These are phyloP conservation scores for Phytophthora sp. DNA, from an alignment of 352 stramenopile species.

Conservation along the genomic window DNA sequence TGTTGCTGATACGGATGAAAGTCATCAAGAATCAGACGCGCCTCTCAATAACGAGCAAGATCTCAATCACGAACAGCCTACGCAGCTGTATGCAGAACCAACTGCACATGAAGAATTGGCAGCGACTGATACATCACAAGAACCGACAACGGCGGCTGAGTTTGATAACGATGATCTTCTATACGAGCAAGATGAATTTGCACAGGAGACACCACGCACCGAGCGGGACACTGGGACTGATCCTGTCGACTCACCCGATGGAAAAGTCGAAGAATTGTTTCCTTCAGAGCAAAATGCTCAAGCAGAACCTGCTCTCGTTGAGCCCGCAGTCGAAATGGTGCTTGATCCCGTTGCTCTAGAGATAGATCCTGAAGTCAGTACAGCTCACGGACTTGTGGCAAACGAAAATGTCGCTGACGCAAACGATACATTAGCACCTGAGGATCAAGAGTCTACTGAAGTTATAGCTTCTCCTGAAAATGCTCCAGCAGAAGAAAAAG, in stretches of 20 bases:
- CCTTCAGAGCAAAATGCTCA: background rate
- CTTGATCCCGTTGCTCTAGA: too few species aligned
- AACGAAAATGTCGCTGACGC: background rate
- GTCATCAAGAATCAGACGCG: background rate
- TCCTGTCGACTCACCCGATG: background rate
- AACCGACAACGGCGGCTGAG: background rate
- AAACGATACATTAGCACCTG: background rate
- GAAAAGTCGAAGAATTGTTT: background rate
- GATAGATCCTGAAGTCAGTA: too few species aligned
- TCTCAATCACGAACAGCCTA: background rate
- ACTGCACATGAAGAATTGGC: background rate
- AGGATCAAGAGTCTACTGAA: background rate
- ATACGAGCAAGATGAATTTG: slow-evolving; percentile 30
- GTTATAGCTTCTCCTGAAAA: background rate
- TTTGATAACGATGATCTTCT: slow-evolving; percentile 5
- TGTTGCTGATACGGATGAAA: slow-evolving; percentile 9
- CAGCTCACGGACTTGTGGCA: too few species aligned
- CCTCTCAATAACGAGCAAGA: background rate
- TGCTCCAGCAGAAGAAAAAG: background rate
- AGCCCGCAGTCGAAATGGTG: too few species aligned
- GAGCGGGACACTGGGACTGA: background rate
- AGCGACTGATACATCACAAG: background rate
- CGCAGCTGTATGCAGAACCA: background rate
- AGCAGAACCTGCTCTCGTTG: background rate
- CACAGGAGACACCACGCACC: slow-evolving; percentile 6